These are phyloP conservation scores for Fusarium marasasianum DNA, from an alignment of 2,329 filamentous ascomycete species.

Conservation along the genomic window DNA sequence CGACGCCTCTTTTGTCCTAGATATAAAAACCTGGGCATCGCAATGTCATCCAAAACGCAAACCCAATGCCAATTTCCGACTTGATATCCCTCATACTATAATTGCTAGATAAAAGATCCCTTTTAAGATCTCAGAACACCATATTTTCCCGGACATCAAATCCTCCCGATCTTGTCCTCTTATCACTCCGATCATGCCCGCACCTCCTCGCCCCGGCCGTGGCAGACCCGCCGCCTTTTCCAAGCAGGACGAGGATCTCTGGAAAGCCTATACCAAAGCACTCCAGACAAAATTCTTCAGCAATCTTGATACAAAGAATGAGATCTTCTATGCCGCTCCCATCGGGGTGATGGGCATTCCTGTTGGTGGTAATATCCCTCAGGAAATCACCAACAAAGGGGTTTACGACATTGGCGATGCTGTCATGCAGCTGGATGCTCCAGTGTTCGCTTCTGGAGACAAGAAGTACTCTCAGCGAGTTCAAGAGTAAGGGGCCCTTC, in stretches of 20 bases:
- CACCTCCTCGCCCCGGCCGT: background rate
- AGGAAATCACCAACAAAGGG: background rate
- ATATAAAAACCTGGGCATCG: background rate
- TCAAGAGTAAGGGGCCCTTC: background rate
- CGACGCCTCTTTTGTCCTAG: background rate
- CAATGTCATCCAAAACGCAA: too few species aligned
- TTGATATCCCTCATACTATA: too few species aligned
- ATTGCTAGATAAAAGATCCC: rapidly evolving
- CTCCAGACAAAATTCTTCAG: background rate
- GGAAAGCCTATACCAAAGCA: background rate
- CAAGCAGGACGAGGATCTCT: background rate
- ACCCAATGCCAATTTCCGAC: too few species aligned
- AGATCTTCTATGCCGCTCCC: background rate
- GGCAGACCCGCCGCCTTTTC: background rate
- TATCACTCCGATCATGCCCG: background rate
- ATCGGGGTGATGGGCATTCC: background rate
- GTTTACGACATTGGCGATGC: background rate
- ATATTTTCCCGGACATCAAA: rapidly evolving
- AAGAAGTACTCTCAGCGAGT: background rate
- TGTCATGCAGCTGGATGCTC: background rate
- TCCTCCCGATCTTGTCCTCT: rapidly evolving
- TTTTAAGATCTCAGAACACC: too few species aligned
- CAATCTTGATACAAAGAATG: background rate
- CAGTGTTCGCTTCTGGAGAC: rapidly evolving
- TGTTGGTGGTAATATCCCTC: background rate